These are phyloP conservation scores for Penicillium riverlandense DNA, from an alignment of 495 filamentous ascomycete species.

Conservation along the genomic window DNA sequence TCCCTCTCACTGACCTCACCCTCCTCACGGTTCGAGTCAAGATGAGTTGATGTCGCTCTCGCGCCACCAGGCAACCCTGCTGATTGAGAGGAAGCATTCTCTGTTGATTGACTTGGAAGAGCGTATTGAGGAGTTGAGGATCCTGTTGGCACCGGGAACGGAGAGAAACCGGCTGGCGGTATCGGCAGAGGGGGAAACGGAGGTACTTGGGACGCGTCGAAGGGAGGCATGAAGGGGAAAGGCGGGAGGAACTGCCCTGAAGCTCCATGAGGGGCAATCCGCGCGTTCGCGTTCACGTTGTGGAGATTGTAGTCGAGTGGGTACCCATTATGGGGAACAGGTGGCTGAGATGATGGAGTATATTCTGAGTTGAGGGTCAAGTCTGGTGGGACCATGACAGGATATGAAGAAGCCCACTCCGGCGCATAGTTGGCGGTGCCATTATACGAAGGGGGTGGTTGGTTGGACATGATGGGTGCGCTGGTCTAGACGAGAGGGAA, in stretches of 20 bases:
- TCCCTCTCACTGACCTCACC: conserved; percentile 68
- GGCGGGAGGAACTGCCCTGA: conserved; percentile 20
- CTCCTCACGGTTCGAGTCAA: conserved; percentile 49
- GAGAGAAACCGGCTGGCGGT: conserved; percentile 15
- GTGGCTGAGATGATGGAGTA: conserved; percentile 3
- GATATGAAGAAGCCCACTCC: conserved; percentile 27
- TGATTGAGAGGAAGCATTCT: background rate
- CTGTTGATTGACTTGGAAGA: background rate
- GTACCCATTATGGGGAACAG: conserved; percentile 1
- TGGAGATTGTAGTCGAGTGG: conserved; percentile 16
- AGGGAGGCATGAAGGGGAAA: conserved; percentile 22
- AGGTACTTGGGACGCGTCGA: conserved; percentile 21
- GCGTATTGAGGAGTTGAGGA: conserved; percentile 1
- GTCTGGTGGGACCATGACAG: conserved; percentile 16
- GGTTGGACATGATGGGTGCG: conserved; percentile 42
- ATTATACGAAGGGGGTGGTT: conserved; percentile 48
- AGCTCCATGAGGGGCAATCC: conserved; percentile 12
- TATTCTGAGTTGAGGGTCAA: conserved; percentile 14
- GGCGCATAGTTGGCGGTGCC: conserved; percentile 24
- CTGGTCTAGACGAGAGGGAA: background rate
- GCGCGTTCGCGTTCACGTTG: conserved; percentile 21
- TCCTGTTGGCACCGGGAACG: conserved; percentile 15
- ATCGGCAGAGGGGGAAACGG: conserved; percentile 21
- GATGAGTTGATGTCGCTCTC: background rate
- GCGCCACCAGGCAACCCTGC: conserved; percentile 3